These are phyloP conservation scores for Hemisphaericaspora lyxosophila DNA, from an alignment of 1,139 yeast species.

Conservation along the genomic window DNA sequence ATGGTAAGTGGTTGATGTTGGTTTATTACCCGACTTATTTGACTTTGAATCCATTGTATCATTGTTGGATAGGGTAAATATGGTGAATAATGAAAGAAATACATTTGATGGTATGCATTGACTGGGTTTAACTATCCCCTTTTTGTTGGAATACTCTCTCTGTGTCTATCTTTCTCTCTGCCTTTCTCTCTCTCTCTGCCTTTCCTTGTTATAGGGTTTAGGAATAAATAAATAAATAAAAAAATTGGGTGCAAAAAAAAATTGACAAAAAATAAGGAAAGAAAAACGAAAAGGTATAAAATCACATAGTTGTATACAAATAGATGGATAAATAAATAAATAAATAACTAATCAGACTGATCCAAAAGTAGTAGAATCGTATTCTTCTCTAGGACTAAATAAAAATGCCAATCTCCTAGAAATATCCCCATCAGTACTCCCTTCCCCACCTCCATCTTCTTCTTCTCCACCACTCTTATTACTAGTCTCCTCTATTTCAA, in stretches of 20 bases:
- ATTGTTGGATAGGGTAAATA: neutral
- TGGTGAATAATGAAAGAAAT: no score
- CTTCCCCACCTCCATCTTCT: neutral
- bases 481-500: neutral
- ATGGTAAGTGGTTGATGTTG: neutral
- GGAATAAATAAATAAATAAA: no score
- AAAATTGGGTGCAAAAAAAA: no score
- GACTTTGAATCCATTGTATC: neutral
- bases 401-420: conserved; percentile 9
- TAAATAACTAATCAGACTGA: neutral
- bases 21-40: neutral
- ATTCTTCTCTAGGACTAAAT: conserved; percentile 15
- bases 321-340: neutral
- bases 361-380: conserved; percentile 12
- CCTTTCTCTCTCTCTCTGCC: neutral
- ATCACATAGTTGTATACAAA: neutral
- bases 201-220: neutral
- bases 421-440: neutral
- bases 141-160: no score
- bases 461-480: neutral
- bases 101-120: no score
- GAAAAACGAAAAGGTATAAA: no score
- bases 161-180: no score
- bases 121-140: no score
- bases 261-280: no score